Conservation (phyloP, 805 yeast genomes). For the Metschnikowia cubensis region DNA sequence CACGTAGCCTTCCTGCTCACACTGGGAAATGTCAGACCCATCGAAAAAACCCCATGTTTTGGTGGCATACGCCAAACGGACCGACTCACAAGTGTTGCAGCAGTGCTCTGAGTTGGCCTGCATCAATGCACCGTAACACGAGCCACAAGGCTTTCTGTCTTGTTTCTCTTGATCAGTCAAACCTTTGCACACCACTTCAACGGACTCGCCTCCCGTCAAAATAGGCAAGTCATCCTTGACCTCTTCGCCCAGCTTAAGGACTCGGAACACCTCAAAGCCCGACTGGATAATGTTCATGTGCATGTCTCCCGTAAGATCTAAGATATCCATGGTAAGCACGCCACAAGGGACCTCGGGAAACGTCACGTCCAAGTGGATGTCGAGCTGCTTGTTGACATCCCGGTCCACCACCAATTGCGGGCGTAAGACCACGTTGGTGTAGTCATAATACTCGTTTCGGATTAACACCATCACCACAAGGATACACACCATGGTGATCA, state of each 20-base stretch:
- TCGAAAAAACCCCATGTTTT: slow-evolving; percentile 87
- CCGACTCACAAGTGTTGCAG: slow-evolving; percentile 84
- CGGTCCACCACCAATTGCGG: slow-evolving; percentile 91
- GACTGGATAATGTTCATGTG: slow-evolving; percentile 67
- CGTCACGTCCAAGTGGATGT: slow-evolving; percentile 73
- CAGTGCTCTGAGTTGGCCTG: slow-evolving; percentile 47
- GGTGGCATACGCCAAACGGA: slow-evolving; percentile 71
- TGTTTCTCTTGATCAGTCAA: slow-evolving; percentile 27
- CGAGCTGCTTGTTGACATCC: slow-evolving; percentile 68
- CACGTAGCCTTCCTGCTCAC: slow-evolving; percentile 87
- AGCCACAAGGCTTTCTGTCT: slow-evolving; percentile 58
- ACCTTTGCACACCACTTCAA: slow-evolving; percentile 31
- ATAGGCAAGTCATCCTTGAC: slow-evolving; percentile 25
- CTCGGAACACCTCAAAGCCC: slow-evolving; percentile 68
- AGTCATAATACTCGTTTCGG: slow-evolving; percentile 72
- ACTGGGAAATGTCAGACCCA: slow-evolving; percentile 82
- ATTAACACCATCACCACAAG: slow-evolving; percentile 59
- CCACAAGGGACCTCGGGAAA: slow-evolving; percentile 89
- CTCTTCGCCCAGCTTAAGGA: slow-evolving; percentile 51
- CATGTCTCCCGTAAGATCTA: slow-evolving; percentile 85
- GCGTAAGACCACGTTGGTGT: slow-evolving; percentile 58
- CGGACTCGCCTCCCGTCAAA: slow-evolving; percentile 21
- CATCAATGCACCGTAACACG: slow-evolving; percentile 79
- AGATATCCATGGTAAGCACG: slow-evolving; percentile 70
- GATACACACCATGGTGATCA: slow-evolving; percentile 72